These are phyloP conservation scores for Fusarium stilboides DNA, from an alignment of 2,329 filamentous ascomycete species.

Conservation along the genomic window DNA sequence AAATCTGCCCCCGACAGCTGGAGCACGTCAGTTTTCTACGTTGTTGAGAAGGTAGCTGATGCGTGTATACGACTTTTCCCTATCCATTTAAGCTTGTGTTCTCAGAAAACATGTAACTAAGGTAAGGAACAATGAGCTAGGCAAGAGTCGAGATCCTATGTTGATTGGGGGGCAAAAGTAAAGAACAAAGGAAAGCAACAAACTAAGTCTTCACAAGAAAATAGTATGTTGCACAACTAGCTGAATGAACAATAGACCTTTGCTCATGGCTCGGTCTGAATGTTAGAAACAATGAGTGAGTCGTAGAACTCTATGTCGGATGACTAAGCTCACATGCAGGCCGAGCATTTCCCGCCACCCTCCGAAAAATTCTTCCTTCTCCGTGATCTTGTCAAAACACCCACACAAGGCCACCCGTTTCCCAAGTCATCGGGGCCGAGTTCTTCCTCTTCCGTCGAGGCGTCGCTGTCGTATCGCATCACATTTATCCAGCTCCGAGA, in stretches of 20 bases:
- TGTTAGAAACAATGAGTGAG: no score
- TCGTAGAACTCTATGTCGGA: constrained; percentile 9
- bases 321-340: constrained; percentile 38
- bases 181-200: not conserved
- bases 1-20: no score
- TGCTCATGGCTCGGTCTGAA: no score
- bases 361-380: constrained; percentile 58
- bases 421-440: constrained; percentile 55
- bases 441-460: constrained; percentile 65
- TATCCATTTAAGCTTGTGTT: no score
- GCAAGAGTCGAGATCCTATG: no score
- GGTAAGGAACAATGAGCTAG: no score
- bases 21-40: no score
- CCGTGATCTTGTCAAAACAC: constrained; percentile 55
- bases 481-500: constrained; percentile 62
- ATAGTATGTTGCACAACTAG: no score
- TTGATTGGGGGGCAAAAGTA: not conserved
- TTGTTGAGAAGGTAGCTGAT: no score
- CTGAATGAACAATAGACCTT: not conserved
- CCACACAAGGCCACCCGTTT: constrained; percentile 51
- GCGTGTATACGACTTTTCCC: no score
- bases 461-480: constrained; percentile 58
- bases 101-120: no score
- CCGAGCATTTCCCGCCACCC: constrained; percentile 46
- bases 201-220: no score